phyloP scores from a whole-genome alignment of 148 eudicot species.

The Nepenthes gracilis region DNA sequence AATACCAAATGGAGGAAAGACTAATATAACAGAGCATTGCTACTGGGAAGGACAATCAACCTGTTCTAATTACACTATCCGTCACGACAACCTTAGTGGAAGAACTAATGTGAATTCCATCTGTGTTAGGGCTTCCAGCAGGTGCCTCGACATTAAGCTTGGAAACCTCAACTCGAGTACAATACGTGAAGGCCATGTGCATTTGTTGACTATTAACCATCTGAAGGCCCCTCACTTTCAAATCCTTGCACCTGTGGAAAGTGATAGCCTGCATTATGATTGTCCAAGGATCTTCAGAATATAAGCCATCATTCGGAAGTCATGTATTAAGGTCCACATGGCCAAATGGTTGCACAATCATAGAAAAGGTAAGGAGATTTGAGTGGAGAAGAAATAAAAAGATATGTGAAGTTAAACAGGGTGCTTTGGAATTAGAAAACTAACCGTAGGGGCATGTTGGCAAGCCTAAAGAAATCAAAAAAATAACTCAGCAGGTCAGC shows the following conservation, averaged over 20 bases:
- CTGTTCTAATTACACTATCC: constrained; percentile 49
- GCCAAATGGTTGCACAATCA: not conserved
- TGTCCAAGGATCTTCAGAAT: constrained; percentile 3
- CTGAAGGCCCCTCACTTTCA: constrained; percentile 43
- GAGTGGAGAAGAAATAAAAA: not conserved
- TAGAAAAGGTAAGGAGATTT: not conserved
- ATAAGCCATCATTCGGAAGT: not conserved
- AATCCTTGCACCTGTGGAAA: constrained; percentile 66
- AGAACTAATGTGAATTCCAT: constrained; percentile 86
- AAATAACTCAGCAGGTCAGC: constrained; percentile 9
- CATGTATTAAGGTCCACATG: not conserved
- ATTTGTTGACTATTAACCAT: constrained; percentile 71
- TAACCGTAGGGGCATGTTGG: constrained; percentile 89
- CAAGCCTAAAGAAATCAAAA: constrained; percentile 59
- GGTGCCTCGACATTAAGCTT: constrained; percentile 51
- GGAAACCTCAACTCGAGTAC: constrained; percentile 31
- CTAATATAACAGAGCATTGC: not conserved
- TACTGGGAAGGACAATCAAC: constrained; percentile 20
- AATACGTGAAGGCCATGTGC: constrained; percentile 65
- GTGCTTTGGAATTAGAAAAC: constrained; percentile 13
- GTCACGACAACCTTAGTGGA: constrained; percentile 46
- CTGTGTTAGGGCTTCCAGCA: constrained; percentile 80
- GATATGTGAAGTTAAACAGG: not conserved
- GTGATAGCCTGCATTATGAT: constrained; percentile 59
- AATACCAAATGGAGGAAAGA: too few species aligned